A percentile compares a stretch with the other conserved stretches of the same genome.
phyloP scores from a whole-genome alignment of 1,139 yeast species.

The Tardiomyces blankii region DNA sequence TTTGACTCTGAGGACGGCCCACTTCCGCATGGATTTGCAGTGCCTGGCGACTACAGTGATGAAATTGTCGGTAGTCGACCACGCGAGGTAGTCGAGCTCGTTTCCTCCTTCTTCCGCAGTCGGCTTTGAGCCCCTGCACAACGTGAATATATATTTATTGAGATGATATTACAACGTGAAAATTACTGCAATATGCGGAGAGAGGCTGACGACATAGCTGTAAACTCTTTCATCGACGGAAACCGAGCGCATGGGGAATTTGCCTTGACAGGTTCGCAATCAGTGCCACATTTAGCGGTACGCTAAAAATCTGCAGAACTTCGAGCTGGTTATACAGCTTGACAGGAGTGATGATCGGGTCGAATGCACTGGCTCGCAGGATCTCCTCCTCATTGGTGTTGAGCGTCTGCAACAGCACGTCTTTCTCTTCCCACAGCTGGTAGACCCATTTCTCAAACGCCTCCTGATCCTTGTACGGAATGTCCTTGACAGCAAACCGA shows the following conservation, averaged over 20 bases:
- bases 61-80: slow-evolving; percentile 24
- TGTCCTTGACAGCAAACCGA: slow-evolving; percentile 44
- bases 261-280: slow-evolving; percentile 7
- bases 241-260: neutral
- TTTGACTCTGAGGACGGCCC: slow-evolving; percentile 12
- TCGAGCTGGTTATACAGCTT: slow-evolving; percentile 17
- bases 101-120: slow-evolving; percentile 15
- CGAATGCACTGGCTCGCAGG: neutral
- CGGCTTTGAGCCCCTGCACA: too few species aligned
- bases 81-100: slow-evolving; percentile 14
- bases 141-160: neutral
- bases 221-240: neutral
- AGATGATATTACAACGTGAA: neutral
- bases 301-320: slow-evolving; percentile 23
- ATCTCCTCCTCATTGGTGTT: slow-evolving; percentile 22
- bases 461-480: slow-evolving; percentile 47
- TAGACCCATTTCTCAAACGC: slow-evolving; percentile 70
- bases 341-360: slow-evolving; percentile 12
- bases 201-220: too few species aligned
- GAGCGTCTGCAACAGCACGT: slow-evolving; percentile 48
- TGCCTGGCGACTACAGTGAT: slow-evolving; percentile 29
- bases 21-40: slow-evolving; percentile 32
- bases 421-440: slow-evolving; percentile 72
- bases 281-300: slow-evolving; percentile 21
- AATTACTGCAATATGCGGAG: too few species aligned